Evolutionary conservation across 805 yeast species (phyloP), one percentile per base, ranked within the genome.

Genomic region (Kodamaea laetipori): DNA sequence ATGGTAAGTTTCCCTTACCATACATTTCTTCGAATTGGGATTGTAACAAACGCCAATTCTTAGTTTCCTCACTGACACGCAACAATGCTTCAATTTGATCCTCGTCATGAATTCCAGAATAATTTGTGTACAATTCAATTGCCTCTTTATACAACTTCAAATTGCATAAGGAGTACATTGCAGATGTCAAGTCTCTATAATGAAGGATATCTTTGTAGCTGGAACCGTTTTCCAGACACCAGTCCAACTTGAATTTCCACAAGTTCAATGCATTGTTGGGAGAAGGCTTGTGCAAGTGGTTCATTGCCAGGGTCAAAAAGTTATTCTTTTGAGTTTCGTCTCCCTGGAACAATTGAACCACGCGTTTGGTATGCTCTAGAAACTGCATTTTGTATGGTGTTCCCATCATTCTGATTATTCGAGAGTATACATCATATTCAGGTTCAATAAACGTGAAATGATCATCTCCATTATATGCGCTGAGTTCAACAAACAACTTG

Each of bases 1-100:
- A 71, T 1, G 86, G 86, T 18, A 77, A 60, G 32, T 75, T 66
- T 1, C 79, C 81, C n/a, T 67, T 59, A 1, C 77, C 80, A 52
- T 78, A 77, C 57, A 77, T 67, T 16, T 67, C 71, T 53, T 81
- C 83, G 56, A 84, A 84, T 37, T 76, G 76, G 9, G 61, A 51
- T 57, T 80, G 84, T 45, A 86, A 61, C 6, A 72, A 61, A 15
- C 60, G 60, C 86, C 87, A 84, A 48, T 77, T 71, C 28, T 68
- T 62, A 15, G 64, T 53, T 31, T 62, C 54, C 8, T 80, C 76
- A 47, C 77, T 68, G 0, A 80, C 68, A 9, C 63, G 52, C 34
- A 82, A 63, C 16, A 82, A 49, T 10, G 75, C 65, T 41, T 74
- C 79, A 36, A 73, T 73, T 47, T 77, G 84, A 12, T 58, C 58